These are phyloP conservation scores for Citeromyces siamensis DNA, from an alignment of 1,139 yeast genomes.

Conservation along the genomic window DNA sequence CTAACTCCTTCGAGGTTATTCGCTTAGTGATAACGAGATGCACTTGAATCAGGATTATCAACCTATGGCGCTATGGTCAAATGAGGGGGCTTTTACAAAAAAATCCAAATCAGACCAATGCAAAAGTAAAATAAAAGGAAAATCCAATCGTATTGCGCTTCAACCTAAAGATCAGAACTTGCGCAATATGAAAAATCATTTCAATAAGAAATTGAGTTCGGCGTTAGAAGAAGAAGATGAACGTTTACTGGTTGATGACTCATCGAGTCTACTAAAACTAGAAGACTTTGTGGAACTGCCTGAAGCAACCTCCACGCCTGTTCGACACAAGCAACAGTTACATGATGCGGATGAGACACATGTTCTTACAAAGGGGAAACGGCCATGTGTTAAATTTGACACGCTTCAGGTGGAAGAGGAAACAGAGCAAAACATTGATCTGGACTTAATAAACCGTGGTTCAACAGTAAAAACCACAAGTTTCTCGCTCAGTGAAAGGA, in stretches of 20 bases:
- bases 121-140: no score
- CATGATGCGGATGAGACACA: not conserved
- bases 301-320: slow-evolving; percentile 3
- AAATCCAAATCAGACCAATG: no score
- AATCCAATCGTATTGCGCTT: no score
- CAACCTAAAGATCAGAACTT: no score
- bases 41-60: not conserved
- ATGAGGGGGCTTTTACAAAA: no score
- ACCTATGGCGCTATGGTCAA: no score
- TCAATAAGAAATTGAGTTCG: no score
- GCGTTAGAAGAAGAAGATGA: no score
- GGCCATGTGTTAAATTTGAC: not conserved
- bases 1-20: no score
- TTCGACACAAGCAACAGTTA: not conserved
- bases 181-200: no score
- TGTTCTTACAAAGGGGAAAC: not conserved
- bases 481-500: not conserved
- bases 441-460: not conserved
- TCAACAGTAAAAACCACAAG: not conserved
- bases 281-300: slow-evolving; percentile 4
- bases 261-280: not conserved
- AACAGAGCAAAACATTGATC: not conserved
- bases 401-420: not conserved
- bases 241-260: no score
- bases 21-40: slow-evolving; percentile 1